A percentile compares a stretch with the other conserved stretches of the same genome.
Conservation (phyloP, 768 basidiomycete genomes). For the Fomitopsis pulvina region DNA sequence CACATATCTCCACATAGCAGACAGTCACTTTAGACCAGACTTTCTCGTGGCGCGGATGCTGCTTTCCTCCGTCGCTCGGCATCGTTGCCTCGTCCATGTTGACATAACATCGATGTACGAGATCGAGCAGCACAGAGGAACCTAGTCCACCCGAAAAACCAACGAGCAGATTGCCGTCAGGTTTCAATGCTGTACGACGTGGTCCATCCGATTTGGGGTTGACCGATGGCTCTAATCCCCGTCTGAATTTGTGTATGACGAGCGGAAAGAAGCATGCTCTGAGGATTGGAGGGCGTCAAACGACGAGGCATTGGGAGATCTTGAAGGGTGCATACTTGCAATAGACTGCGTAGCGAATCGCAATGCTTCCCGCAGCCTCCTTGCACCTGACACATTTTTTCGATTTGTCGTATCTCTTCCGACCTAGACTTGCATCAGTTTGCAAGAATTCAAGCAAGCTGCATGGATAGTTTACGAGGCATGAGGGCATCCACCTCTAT, state of each 20-base stretch:
- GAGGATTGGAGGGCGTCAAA: background rate
- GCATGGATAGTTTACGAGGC: constrained; percentile 43
- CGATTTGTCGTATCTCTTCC: constrained; percentile 60
- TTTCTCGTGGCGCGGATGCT: constrained; percentile 55
- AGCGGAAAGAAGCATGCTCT: constrained; percentile 66
- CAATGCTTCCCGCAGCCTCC: constrained; percentile 52
- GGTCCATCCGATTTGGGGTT: constrained; percentile 50
- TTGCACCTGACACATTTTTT: constrained; percentile 74
- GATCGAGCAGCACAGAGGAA: constrained; percentile 65
- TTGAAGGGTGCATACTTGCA: constrained; percentile 56
- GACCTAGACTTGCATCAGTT: constrained; percentile 33
- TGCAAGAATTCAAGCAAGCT: background rate
- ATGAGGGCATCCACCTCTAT: constrained; percentile 56
- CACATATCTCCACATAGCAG: constrained; percentile 67
- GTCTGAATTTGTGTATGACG: constrained; percentile 56
- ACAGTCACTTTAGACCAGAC: constrained; percentile 59
- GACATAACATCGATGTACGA: constrained; percentile 49
- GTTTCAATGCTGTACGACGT: constrained; percentile 54
- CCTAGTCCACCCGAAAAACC: constrained; percentile 78
- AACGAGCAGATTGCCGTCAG: constrained; percentile 60
- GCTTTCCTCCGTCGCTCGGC: constrained; percentile 44
- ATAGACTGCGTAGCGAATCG: constrained; percentile 76
- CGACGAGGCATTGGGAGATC: background rate
- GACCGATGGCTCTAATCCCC: constrained; percentile 56
- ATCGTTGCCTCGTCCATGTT: constrained; percentile 19